Evolutionary conservation across 2,329 filamentous ascomycete genomes (phyloP).

Genomic region (Monilinia fructicola): DNA sequence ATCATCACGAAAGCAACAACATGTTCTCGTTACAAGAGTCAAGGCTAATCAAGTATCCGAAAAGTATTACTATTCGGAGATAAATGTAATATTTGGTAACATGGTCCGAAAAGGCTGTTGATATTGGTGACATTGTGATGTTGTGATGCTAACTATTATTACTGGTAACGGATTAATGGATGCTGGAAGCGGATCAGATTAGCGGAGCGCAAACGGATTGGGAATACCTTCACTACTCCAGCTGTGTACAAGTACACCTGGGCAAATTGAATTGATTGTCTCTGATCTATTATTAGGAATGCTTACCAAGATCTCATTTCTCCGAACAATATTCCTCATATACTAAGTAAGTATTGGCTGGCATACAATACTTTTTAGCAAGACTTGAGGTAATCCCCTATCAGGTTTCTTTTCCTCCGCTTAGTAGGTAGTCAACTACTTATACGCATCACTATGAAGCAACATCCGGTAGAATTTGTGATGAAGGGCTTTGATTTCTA

Average conservation of each 20-base stretch:
- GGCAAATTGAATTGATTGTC: not conserved
- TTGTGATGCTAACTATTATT: not conserved
- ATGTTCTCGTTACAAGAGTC: not conserved
- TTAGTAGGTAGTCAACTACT: no score
- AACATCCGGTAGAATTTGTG: no score
- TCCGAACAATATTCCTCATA: not conserved
- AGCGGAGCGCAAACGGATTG: conserved; percentile 2
- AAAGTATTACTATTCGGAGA: not conserved
- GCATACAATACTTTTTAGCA: not conserved
- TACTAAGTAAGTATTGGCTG: no score
- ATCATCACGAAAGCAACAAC: not conserved
- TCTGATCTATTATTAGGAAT: not conserved
- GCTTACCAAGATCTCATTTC: not conserved
- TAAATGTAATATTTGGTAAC: not conserved
- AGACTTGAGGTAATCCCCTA: not conserved
- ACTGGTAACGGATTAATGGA: not conserved
- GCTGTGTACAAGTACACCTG: no score
- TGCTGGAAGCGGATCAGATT: not conserved
- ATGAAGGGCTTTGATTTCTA: no score
- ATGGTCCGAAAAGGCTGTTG: not conserved
- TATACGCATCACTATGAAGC: no score
- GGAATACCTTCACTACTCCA: not conserved
- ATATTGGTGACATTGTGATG: no score
- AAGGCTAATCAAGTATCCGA: not conserved
- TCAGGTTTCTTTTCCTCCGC: no score